These are phyloP conservation scores for Funneliformis caledonium DNA, from an alignment of 371 early-diverging fungal species.

Conservation along the genomic window DNA sequence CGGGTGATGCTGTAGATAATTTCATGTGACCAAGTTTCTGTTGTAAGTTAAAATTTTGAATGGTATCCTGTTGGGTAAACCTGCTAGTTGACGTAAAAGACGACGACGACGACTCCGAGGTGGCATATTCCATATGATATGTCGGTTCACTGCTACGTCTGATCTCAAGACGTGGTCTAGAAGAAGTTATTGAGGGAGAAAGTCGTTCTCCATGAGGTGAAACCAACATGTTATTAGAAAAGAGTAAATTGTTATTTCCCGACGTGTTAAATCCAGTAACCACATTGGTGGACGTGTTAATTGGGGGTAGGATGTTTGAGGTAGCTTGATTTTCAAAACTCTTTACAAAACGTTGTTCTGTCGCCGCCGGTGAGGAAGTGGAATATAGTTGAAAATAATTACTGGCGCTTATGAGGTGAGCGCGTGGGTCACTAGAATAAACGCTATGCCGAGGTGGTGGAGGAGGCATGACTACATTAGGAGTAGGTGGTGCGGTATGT, in stretches of 20 bases:
- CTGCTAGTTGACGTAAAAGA: background rate
- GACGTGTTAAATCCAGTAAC: constrained; percentile 14
- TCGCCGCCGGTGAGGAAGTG: background rate
- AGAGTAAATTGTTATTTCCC: background rate
- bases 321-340: background rate
- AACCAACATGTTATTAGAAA: background rate
- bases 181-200: background rate
- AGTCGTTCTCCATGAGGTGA: constrained; percentile 1
- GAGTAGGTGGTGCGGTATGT: constrained; percentile 11
- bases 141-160: constrained; percentile 25
- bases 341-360: constrained; percentile 1
- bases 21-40: background rate
- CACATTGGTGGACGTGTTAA: constrained; percentile 4
- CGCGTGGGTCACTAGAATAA: constrained; percentile 33
- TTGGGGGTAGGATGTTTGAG: constrained; percentile 11
- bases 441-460: constrained; percentile 18
- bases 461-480: constrained; percentile 7
- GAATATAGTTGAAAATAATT: constrained; percentile 29
- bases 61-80: background rate
- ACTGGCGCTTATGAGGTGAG: constrained; percentile 26
- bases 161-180: constrained; percentile 10
- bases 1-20: background rate
- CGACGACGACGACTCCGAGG: background rate
- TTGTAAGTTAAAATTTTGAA: background rate
- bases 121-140: constrained; percentile 10